phyloP scores from a whole-genome alignment of 495 filamentous ascomycete genomes.

The Podospora pseudoanserina region DNA sequence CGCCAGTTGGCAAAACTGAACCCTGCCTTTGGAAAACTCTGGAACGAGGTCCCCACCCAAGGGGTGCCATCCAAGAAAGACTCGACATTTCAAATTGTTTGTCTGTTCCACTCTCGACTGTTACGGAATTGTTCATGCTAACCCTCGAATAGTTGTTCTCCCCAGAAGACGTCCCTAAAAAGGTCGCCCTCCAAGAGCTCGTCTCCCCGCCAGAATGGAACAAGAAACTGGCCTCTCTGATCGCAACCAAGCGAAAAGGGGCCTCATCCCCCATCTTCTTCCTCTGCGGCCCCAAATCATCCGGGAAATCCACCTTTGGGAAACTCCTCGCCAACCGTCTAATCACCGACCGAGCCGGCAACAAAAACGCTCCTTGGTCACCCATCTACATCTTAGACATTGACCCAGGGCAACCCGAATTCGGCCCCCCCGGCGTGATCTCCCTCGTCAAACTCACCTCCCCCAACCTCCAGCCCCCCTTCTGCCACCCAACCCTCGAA shows the following conservation, averaged over 20 bases:
- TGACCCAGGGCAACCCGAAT: constrained; percentile 83
- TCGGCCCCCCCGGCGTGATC: constrained; percentile 69
- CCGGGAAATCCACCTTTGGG: constrained; percentile 83
- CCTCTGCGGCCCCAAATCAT: constrained; percentile 74
- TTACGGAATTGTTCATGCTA: constrained; percentile 4
- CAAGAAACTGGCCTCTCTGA: constrained; percentile 38
- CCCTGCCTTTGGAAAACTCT: constrained; percentile 69
- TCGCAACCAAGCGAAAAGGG: constrained; percentile 40
- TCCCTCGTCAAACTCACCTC: constrained; percentile 62
- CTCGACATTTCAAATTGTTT: constrained; percentile 42
- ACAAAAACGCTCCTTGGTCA: constrained; percentile 28
- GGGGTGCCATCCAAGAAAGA: constrained; percentile 7
- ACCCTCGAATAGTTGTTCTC: constrained; percentile 44
- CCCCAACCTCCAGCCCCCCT: constrained; percentile 70
- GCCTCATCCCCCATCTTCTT: constrained; percentile 45
- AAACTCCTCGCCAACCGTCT: constrained; percentile 72
- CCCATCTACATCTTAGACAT: constrained; percentile 69
- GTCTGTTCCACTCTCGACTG: background rate
- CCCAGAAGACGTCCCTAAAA: constrained; percentile 43
- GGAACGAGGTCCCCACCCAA: constrained; percentile 51
- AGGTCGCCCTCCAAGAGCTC: constrained; percentile 53
- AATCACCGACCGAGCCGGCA: constrained; percentile 45
- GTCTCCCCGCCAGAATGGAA: constrained; percentile 66
- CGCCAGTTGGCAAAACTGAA: constrained; percentile 58
- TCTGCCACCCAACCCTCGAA: constrained; percentile 57